Evolutionary conservation across 2,329 filamentous ascomycete species (phyloP).

Genomic region (Alternaria viburni): DNA sequence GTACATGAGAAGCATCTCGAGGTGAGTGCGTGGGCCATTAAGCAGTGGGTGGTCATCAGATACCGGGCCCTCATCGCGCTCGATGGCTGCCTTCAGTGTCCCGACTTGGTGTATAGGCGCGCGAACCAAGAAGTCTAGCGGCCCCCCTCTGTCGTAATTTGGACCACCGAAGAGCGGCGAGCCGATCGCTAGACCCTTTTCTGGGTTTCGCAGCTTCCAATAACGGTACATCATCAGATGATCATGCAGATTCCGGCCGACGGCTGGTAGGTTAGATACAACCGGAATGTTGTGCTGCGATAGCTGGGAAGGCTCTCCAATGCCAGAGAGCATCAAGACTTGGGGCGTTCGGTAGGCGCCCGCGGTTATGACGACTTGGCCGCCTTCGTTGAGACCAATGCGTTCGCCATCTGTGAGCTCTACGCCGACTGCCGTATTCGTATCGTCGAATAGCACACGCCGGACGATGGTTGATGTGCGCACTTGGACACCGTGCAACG

Average conservation of each 20-base stretch:
- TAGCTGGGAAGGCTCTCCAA: slow-evolving; percentile 53
- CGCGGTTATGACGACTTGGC: slow-evolving; percentile 38
- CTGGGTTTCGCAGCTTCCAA: slow-evolving; percentile 34
- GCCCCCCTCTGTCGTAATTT: slow-evolving; percentile 29
- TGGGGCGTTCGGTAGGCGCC: slow-evolving; percentile 39
- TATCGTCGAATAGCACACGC: slow-evolving; percentile 15
- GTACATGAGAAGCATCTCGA: not conserved
- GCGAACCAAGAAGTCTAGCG: slow-evolving; percentile 29
- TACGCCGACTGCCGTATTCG: slow-evolving; percentile 22
- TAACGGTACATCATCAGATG: slow-evolving; percentile 48
- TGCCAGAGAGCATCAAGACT: slow-evolving; percentile 40
- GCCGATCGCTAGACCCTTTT: slow-evolving; percentile 25
- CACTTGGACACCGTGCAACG: slow-evolving; percentile 19
- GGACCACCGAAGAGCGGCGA: slow-evolving; percentile 23
- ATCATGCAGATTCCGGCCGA: slow-evolving; percentile 69
- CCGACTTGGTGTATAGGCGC: slow-evolving; percentile 8
- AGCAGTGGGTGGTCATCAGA: slow-evolving; percentile 17
- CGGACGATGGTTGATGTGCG: slow-evolving; percentile 18
- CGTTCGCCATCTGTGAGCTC: slow-evolving; percentile 17
- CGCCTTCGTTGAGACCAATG: not conserved
- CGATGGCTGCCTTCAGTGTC: slow-evolving; percentile 18
- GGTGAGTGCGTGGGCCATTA: not conserved
- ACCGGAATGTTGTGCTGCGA: slow-evolving; percentile 49
- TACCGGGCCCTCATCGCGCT: slow-evolving; percentile 20
- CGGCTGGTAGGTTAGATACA: slow-evolving; percentile 55